Evolutionary conservation across 495 filamentous ascomycete genomes (phyloP).

Genomic region (Cairneyella variabilis): DNA sequence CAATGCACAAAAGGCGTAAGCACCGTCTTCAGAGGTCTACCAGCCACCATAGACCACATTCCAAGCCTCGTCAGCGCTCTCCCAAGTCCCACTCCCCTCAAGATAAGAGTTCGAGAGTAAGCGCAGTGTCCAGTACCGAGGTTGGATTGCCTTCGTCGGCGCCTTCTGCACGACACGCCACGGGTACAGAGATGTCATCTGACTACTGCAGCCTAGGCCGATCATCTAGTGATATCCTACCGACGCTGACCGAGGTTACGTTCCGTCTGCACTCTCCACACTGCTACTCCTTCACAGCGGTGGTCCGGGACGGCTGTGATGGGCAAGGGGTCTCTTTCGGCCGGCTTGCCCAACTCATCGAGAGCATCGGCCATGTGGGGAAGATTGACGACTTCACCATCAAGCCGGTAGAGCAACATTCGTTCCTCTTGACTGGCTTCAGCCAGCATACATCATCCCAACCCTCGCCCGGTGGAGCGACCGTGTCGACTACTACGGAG

Average conservation of each 20-base stretch:
- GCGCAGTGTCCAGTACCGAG: conserved; percentile 1
- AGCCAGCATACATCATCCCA: neutral
- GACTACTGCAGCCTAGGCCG: neutral
- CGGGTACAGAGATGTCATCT: conserved; percentile 7
- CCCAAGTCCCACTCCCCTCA: conserved; percentile 11
- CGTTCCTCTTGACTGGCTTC: conserved; percentile 1
- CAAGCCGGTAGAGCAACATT: neutral
- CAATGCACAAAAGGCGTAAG: conserved; percentile 14
- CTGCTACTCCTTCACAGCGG: neutral
- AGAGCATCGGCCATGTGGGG: conserved; percentile 6
- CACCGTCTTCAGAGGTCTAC: conserved; percentile 12
- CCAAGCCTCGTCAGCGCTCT: neutral
- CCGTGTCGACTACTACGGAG: conserved; percentile 2
- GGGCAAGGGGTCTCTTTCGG: conserved; percentile 34
- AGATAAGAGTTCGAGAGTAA: conserved; percentile 12
- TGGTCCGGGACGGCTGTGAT: conserved; percentile 39
- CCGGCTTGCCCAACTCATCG: conserved; percentile 6
- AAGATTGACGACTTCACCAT: neutral
- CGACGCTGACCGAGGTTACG: neutral
- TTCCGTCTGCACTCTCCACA: neutral
- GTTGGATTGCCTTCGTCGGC: conserved; percentile 11
- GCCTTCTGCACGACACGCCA: conserved; percentile 9
- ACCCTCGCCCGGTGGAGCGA: neutral
- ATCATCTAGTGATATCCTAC: neutral
- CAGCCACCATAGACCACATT: conserved; percentile 5